phyloP scores from a whole-genome alignment of 2,329 filamentous ascomycete genomes.

The Diaporthe caulivora region DNA sequence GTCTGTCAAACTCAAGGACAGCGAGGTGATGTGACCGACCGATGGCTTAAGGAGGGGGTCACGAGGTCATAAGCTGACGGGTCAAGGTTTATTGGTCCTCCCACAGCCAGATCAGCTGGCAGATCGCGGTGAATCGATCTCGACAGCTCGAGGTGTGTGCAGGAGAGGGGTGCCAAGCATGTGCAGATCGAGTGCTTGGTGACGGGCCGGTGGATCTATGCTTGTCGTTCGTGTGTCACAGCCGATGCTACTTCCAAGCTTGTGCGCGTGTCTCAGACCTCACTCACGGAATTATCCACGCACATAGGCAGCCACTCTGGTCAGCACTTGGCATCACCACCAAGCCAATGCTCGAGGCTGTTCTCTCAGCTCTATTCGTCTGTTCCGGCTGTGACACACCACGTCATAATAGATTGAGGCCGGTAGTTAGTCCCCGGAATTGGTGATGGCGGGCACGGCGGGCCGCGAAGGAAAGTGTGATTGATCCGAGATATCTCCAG shows the following conservation, averaged over 20 bases:
- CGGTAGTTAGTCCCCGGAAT: background rate
- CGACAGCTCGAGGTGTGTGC: background rate
- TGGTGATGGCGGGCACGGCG: background rate
- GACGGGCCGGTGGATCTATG: conserved; percentile 21
- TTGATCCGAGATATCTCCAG: conserved; percentile 3
- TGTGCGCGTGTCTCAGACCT: conserved; percentile 9
- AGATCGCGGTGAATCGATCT: conserved; percentile 5
- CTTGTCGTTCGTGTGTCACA: conserved; percentile 22
- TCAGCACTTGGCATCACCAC: background rate
- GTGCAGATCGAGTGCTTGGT: conserved; percentile 24
- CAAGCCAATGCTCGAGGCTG: background rate
- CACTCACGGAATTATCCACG: background rate
- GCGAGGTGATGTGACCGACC: background rate
- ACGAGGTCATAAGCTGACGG: background rate
- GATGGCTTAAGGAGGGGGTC: background rate
- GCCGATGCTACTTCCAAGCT: background rate
- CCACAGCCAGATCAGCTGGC: background rate
- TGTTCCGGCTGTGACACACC: background rate
- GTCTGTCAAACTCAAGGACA: background rate
- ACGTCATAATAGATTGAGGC: background rate
- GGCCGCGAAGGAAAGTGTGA: background rate
- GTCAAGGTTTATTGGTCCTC: background rate
- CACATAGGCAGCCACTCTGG: background rate
- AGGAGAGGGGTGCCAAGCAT: conserved; percentile 18
- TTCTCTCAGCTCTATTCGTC: background rate